These are phyloP conservation scores for Xylaria sp. DNA, from an alignment of 2,329 filamentous ascomycete species.

Conservation along the genomic window DNA sequence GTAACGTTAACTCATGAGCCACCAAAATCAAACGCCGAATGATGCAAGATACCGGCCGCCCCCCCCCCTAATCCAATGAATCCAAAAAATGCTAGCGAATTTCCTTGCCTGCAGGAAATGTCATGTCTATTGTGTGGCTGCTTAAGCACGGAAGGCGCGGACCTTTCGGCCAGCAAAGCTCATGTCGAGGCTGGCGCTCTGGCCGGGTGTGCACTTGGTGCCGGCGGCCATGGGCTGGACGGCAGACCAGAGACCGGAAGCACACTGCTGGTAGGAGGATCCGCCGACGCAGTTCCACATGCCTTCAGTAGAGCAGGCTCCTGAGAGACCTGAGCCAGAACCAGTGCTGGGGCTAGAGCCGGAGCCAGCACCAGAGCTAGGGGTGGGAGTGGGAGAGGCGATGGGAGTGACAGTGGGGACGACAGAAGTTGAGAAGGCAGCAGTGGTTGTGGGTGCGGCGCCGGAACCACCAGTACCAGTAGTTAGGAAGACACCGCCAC, in stretches of 20 bases:
- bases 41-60: conserved; percentile 7
- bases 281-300: conserved; percentile 66
- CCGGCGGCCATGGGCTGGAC: conserved; percentile 57
- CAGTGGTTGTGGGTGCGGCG: conserved; percentile 12
- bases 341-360: conserved; percentile 41
- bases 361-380: conserved; percentile 36
- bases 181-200: conserved; percentile 55
- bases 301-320: conserved; percentile 61
- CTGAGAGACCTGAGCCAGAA: conserved; percentile 47
- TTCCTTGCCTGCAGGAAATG: not conserved
- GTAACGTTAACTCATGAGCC: not conserved
- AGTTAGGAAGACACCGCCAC: conserved; percentile 43
- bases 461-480: conserved; percentile 31
- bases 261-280: conserved; percentile 65
- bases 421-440: conserved; percentile 2
- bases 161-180: conserved; percentile 41
- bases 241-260: conserved; percentile 62
- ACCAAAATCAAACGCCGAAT: conserved; percentile 9
- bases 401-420: conserved; percentile 23
- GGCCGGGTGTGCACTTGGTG: conserved; percentile 58
- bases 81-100: not conserved
- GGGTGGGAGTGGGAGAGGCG: conserved; percentile 38
- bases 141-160: conserved; percentile 46
- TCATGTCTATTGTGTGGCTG: not conserved
- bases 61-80: not conserved